A percentile compares a stretch with the other conserved stretches of the same genome.
phyloP scores from a whole-genome alignment of 352 stramenopile species.

The Globisporangium iwayamae region DNA sequence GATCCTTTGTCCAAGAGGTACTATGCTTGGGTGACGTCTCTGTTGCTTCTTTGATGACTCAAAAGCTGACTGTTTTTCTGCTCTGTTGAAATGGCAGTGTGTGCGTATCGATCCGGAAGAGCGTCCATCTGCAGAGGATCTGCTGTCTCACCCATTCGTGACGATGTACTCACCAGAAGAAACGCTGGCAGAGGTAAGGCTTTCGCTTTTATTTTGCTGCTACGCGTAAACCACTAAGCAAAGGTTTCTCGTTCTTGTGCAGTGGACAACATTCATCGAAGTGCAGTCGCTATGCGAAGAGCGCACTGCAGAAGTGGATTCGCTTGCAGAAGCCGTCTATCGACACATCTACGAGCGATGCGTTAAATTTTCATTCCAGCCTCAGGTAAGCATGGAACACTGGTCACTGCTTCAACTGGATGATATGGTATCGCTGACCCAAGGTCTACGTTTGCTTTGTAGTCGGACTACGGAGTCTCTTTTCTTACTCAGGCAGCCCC shows the following conservation, averaged over 20 bases:
- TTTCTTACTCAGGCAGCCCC: slow-evolving; percentile 62
- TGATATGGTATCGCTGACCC: not conserved
- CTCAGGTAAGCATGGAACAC: slow-evolving; percentile 40
- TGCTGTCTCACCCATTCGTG: slow-evolving; percentile 75
- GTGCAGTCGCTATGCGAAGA: slow-evolving; percentile 57
- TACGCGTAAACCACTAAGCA: not conserved
- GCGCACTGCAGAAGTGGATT: slow-evolving; percentile 46
- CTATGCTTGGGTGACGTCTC: not conserved
- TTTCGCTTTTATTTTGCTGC: not conserved
- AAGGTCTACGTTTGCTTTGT: not conserved
- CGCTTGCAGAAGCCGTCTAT: slow-evolving; percentile 72
- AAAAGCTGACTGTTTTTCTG: not conserved
- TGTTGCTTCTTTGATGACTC: not conserved
- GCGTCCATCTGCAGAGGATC: slow-evolving; percentile 52
- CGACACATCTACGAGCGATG: slow-evolving; percentile 74
- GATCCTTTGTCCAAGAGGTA: slow-evolving; percentile 69
- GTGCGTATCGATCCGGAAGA: slow-evolving; percentile 63
- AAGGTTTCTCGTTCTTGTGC: slow-evolving; percentile 2
- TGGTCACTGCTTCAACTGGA: not conserved
- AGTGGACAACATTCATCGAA: slow-evolving; percentile 73
- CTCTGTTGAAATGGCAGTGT: slow-evolving; percentile 29
- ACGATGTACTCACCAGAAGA: slow-evolving; percentile 62
- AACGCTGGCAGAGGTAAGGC: slow-evolving; percentile 57
- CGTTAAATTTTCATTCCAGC: slow-evolving; percentile 69
- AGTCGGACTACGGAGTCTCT: slow-evolving; percentile 82